A percentile compares a stretch with the other conserved stretches of the same genome.
Conservation (phyloP, 192 early-diverging fungal genomes). For the Lobulomyces angularis region DNA sequence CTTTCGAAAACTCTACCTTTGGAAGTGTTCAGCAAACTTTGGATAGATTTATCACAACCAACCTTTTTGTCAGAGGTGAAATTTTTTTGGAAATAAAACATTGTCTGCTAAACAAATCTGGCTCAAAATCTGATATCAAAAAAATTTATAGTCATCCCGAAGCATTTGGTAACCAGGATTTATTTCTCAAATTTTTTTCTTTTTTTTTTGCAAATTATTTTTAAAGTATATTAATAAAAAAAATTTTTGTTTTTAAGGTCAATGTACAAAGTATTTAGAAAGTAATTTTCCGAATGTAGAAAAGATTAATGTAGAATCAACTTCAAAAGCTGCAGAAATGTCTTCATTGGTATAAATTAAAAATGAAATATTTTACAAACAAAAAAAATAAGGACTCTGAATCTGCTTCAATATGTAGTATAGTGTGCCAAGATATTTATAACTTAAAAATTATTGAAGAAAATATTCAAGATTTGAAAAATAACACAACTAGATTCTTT, state of each 20-base stretch:
- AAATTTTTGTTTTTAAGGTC: slow-evolving; percentile 55
- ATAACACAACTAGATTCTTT: slow-evolving; percentile 91
- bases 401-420: slow-evolving; percentile 71
- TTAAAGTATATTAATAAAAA: no score
- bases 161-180: slow-evolving; percentile 9
- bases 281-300: slow-evolving; percentile 59
- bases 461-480: slow-evolving; percentile 65
- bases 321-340: slow-evolving; percentile 76
- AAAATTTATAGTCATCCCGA: slow-evolving; percentile 65
- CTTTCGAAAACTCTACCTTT: slow-evolving; percentile 86
- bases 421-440: slow-evolving; percentile 66
- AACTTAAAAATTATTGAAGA: slow-evolving; percentile 59
- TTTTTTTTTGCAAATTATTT: slow-evolving; percentile 12
- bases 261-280: slow-evolving; percentile 63
- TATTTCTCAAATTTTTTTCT: slow-evolving; percentile 1
- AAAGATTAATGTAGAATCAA: slow-evolving; percentile 64
- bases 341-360: no score
- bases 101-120: slow-evolving; percentile 58
- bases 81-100: slow-evolving; percentile 74
- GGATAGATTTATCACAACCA: slow-evolving; percentile 57
- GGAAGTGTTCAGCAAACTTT: slow-evolving; percentile 77
- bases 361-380: no score
- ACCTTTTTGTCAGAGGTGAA: slow-evolving; percentile 50
- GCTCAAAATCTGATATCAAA: slow-evolving; percentile 42
- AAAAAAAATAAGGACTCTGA: slow-evolving; percentile 58